Percentiles rank a stretch among this genome's conserved stretches.
phyloP scores from a whole-genome alignment of 257 asterid genomes.

The Gynochthodes officinalis region DNA sequence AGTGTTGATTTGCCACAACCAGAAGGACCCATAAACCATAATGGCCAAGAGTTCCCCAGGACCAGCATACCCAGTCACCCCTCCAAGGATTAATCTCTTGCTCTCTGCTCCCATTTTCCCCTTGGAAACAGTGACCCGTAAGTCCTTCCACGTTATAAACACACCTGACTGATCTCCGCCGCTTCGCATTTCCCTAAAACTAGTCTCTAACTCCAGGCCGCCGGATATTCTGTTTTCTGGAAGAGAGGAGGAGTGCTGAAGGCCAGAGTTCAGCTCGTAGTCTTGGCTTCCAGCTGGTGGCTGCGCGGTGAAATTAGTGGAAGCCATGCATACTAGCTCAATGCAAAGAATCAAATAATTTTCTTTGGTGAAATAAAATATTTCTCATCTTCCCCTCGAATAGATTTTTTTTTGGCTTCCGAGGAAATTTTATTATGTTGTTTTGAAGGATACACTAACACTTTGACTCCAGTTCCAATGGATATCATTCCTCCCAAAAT shows the following conservation, averaged over 20 bases:
- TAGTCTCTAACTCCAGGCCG: slow-evolving; percentile 1
- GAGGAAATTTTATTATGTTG: no score
- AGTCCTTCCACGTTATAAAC: slow-evolving; percentile 29
- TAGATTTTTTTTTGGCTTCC: no score
- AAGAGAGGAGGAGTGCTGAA: neutral
- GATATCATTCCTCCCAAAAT: no score
- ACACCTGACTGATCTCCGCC: no score
- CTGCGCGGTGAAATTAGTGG: neutral
- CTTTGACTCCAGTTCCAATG: no score
- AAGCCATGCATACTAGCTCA: no score
- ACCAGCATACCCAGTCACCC: slow-evolving; percentile 33
- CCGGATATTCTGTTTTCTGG: slow-evolving; percentile 1
- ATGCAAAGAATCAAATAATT: no score
- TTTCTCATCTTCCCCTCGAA: no score
- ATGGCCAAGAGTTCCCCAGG: slow-evolving; percentile 33
- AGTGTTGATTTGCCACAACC: slow-evolving; percentile 39
- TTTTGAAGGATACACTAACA: no score
- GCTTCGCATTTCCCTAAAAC: neutral
- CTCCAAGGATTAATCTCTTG: slow-evolving; percentile 17
- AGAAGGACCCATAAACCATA: slow-evolving; percentile 41
- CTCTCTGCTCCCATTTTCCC: slow-evolving; percentile 4
- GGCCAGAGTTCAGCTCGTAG: neutral
- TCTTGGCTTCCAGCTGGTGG: neutral
- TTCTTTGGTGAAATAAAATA: no score
- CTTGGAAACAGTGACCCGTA: slow-evolving; percentile 27